phyloP scores from a whole-genome alignment of 2,329 filamentous ascomycete species.

The Juglanconis juglandina region DNA sequence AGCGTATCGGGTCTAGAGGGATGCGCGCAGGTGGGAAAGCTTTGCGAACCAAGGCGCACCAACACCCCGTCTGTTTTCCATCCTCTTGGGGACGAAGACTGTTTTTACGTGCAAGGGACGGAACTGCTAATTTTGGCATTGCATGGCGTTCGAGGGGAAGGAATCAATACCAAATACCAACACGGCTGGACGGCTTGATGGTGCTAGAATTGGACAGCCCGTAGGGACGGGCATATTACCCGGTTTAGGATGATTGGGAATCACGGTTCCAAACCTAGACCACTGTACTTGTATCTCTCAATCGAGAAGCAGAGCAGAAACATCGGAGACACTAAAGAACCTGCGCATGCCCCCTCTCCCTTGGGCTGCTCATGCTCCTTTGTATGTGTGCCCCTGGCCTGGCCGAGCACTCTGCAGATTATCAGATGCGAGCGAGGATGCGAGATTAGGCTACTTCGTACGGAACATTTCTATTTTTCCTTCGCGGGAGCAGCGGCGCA shows the following conservation, averaged over 20 bases:
- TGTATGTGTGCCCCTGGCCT: not conserved
- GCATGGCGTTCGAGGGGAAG: slow-evolving; percentile 15
- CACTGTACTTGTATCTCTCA: not conserved
- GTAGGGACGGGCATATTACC: not conserved
- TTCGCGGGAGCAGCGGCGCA: too few species aligned
- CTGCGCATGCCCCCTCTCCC: not conserved
- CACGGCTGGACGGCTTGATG: slow-evolving; percentile 4
- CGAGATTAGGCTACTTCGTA: not conserved
- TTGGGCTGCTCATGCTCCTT: not conserved
- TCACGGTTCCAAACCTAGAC: not conserved
- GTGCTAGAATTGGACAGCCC: slow-evolving; percentile 10
- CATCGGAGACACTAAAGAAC: not conserved
- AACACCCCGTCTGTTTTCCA: not conserved
- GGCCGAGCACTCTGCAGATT: not conserved
- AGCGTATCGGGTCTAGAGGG: not conserved
- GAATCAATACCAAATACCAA: slow-evolving; percentile 17
- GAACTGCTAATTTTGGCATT: slow-evolving; percentile 10
- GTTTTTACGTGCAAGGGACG: not conserved
- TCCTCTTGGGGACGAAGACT: not conserved
- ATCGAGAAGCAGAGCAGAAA: not conserved
- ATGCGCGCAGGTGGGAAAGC: not conserved
- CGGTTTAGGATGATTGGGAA: slow-evolving; percentile 2
- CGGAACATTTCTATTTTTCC: not conserved
- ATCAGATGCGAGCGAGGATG: not conserved
- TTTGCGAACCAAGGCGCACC: not conserved